Base-by-base conservation (phyloP, 129 eudicot genomes). In the Chrysanthemum lavandulifolium region DNA sequence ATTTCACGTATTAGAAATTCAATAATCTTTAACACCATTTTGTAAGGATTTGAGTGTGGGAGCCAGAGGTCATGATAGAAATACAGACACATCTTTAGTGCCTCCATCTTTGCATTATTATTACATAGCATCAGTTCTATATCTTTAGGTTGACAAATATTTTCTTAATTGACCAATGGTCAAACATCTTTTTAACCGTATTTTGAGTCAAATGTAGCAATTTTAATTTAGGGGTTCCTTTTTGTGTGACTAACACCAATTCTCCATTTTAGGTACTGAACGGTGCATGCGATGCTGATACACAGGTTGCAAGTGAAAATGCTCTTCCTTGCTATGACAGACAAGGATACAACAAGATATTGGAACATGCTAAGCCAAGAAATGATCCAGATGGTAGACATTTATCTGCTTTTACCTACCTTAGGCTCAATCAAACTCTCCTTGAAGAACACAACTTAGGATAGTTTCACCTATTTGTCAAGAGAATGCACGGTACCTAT, bases 341-440 rank as follows among this genome's bases (percentile, higher is more conserved):
- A 80, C 83, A 78, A 69, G 82, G 76, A 54, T 82, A 69, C 68
- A 80, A 65, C 79, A 82, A 75, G 76, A 68, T 88, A 61, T 69
- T 85, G 16, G 88, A 88, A 73, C 81, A 61, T 75, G 81, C 88
- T 59, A 88, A 79, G 70, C 95, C 90, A 51, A 78, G 79, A 56
- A 74, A 81, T 65, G 83, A 88, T 81, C 90, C 95, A 12, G 86
- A 88, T 70, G 88, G 88, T 50, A 84, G 92, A 59, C 96, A 86
- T 89, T 78, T 89, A 78, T 89, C 86, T 57, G 92, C 90, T 58
- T 84, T 89, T 76, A 84, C 92, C 71, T 89, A 86, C 80, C 89
- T 86, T 61, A 84, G 92, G 73, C 89, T 86, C 4, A 75, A 73
- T 61, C 69, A 79, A 16, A 23, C 53, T 43, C 84, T 89, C 50